Conservation (phyloP, 1,284 basidiomycete genomes). For the Cutaneotrichosporon sp. region DNA sequence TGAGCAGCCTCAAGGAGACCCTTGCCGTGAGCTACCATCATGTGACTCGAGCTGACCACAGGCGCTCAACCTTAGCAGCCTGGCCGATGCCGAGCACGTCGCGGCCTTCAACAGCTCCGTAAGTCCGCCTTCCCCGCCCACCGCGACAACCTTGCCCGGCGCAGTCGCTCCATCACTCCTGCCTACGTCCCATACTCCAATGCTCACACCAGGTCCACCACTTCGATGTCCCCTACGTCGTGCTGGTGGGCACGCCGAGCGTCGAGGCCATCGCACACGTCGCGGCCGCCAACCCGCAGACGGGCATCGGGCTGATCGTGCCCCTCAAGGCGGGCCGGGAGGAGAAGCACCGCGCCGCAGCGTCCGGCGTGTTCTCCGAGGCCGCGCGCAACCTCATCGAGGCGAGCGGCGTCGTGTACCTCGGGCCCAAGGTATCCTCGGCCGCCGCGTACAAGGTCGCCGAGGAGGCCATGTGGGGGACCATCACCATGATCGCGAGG, state of each 20-base stretch:
- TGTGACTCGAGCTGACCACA: background rate
- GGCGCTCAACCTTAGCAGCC: background rate
- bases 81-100: background rate
- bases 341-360: constrained; percentile 1
- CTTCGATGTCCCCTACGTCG: background rate
- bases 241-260: constrained; percentile 11
- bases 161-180: background rate
- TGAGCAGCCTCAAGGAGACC: background rate
- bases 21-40: background rate
- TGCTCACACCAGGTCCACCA: background rate
- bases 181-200: background rate
- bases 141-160: background rate
- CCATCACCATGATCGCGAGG: constrained; percentile 11
- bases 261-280: constrained; percentile 1
- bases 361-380: constrained; percentile 7
- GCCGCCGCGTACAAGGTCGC: constrained; percentile 7
- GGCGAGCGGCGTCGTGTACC: background rate
- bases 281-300: constrained; percentile 11
- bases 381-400: background rate
- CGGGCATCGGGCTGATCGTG: constrained; percentile 11
- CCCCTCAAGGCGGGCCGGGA: constrained; percentile 2
- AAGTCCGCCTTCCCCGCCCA: background rate
- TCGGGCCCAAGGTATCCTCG: background rate
- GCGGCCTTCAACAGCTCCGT: background rate
- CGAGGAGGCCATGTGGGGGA: constrained; percentile 12